A percentile compares a stretch with the other conserved stretches of the same genome.
Evolutionary conservation across 2,329 filamentous ascomycete genomes (phyloP).

Genomic region (Scedosporium aurantiacum): DNA sequence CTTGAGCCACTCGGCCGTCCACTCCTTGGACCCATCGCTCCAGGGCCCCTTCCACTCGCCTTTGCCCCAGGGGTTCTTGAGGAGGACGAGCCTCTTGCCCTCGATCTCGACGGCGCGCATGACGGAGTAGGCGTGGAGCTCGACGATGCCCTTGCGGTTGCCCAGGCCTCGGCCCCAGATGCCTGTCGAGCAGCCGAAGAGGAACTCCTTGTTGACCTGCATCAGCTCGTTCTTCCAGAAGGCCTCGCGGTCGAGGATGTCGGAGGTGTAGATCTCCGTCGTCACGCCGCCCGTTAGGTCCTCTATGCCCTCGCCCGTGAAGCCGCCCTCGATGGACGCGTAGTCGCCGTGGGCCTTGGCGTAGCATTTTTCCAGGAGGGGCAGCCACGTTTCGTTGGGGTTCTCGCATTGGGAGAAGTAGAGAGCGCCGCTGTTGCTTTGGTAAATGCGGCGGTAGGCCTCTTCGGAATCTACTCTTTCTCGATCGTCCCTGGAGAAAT

Average conservation of each 20-base stretch:
- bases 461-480: constrained; percentile 42
- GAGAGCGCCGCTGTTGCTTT: constrained; percentile 55
- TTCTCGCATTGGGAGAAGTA: constrained; percentile 62
- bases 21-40: constrained; percentile 74
- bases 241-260: constrained; percentile 65
- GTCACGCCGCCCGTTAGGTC: constrained; percentile 60
- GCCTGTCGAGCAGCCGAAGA: constrained; percentile 61
- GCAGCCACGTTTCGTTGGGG: constrained; percentile 70
- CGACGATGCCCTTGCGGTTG: constrained; percentile 45
- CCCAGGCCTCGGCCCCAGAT: constrained; percentile 53
- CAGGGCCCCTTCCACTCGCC: constrained; percentile 73
- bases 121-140: constrained; percentile 50
- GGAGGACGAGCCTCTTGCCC: constrained; percentile 50
- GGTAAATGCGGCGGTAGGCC: constrained; percentile 41
- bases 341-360: constrained; percentile 77
- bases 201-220: constrained; percentile 69
- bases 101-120: constrained; percentile 44
- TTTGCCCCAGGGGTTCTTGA: constrained; percentile 71
- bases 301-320: constrained; percentile 47
- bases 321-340: constrained; percentile 62
- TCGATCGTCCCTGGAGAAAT: constrained; percentile 11
- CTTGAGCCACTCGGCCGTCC: constrained; percentile 69
- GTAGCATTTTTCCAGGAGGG: constrained; percentile 68
- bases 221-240: constrained; percentile 78
- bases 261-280: constrained; percentile 54